These are phyloP conservation scores for Apiotrichum siamense DNA, from an alignment of 1,284 basidiomycete species.

Conservation along the genomic window DNA sequence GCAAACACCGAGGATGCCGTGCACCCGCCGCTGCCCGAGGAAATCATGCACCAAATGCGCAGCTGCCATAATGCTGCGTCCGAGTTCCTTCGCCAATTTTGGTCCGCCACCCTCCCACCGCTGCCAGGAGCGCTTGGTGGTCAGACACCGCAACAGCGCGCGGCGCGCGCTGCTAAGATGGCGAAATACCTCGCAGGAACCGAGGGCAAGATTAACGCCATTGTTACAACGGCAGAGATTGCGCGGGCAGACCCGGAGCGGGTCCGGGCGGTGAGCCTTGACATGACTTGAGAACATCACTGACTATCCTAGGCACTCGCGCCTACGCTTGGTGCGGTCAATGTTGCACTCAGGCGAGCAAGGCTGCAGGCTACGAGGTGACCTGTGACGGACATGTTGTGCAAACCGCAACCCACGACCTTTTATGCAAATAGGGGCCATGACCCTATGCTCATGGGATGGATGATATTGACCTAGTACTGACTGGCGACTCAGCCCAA, in stretches of 20 bases:
- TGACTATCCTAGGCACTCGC: conserved; percentile 58
- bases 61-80: conserved; percentile 87
- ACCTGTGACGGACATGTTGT: too few relatives aligned
- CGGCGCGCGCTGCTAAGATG: conserved; percentile 77
- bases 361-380: background rate
- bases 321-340: conserved; percentile 69
- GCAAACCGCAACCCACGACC: too few relatives aligned
- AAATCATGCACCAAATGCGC: conserved; percentile 70
- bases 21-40: conserved; percentile 63
- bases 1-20: conserved; percentile 33
- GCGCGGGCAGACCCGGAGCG: conserved; percentile 60
- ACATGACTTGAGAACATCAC: background rate
- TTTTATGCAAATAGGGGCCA: too few relatives aligned
- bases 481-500: too few relatives aligned
- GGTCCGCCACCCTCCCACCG: conserved; percentile 79
- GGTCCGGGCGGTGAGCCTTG: conserved; percentile 53
- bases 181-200: conserved; percentile 69
- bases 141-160: conserved; percentile 51
- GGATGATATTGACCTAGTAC: too few relatives aligned
- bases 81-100: conserved; percentile 94
- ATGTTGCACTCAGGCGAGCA: conserved; percentile 56
- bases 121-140: conserved; percentile 52
- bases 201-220: conserved; percentile 68
- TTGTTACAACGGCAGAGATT: conserved; percentile 60
- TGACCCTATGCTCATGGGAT: too few relatives aligned